Evolutionary conservation across 176 grass and related monocot species (phyloP).

Genomic region (Poa annua): DNA sequence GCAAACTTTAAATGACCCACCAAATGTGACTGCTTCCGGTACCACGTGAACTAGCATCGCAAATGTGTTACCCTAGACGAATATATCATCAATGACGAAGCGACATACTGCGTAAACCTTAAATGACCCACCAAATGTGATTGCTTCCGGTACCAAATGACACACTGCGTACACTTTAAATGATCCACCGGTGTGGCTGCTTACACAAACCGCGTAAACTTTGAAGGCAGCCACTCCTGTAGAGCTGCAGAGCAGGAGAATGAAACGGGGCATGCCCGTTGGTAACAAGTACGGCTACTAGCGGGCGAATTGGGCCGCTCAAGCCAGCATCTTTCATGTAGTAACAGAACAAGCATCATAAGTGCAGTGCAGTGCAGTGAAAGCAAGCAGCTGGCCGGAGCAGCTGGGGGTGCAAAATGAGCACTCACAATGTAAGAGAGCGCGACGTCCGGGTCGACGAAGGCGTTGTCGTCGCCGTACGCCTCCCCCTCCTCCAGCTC

Average conservation of each 20-base stretch:
- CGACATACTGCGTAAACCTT: background rate
- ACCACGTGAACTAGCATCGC: background rate
- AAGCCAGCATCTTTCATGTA: background rate
- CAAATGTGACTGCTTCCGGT: background rate
- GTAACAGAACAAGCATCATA: background rate
- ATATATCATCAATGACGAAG: background rate
- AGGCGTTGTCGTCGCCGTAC: slow-evolving; percentile 56
- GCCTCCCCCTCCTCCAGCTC: slow-evolving; percentile 92
- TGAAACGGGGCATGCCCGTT: background rate
- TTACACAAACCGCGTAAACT: background rate
- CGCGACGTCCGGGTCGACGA: slow-evolving; percentile 76
- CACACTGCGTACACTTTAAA: background rate
- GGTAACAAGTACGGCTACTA: no score
- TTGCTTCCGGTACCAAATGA: no score
- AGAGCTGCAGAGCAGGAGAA: no score
- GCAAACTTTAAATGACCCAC: slow-evolving; percentile 15
- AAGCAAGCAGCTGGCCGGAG: background rate
- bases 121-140: background rate
- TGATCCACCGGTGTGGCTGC: background rate
- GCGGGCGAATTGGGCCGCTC: background rate
- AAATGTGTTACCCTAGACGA: background rate
- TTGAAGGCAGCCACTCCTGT: background rate
- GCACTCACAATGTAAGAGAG: slow-evolving; percentile 95
- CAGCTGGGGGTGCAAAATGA: background rate
- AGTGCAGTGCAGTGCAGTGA: background rate